Evolutionary conservation across 2,329 filamentous ascomycete species (phyloP).

Genomic region (Phaeophleospora eucalypticola): DNA sequence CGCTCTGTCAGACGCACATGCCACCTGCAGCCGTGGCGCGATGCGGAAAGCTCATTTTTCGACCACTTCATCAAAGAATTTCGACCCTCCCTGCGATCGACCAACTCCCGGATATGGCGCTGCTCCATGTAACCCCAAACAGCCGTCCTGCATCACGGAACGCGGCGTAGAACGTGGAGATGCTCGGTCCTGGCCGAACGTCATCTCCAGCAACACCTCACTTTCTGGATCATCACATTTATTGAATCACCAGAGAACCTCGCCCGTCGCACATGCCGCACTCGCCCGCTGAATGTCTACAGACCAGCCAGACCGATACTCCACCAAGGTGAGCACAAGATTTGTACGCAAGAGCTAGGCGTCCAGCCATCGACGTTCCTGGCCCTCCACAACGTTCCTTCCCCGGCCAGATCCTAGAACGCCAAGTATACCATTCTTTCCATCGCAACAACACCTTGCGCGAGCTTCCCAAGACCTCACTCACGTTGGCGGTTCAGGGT

Average conservation of each 20-base stretch:
- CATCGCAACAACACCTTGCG: background rate
- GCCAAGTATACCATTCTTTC: background rate
- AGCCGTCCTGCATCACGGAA: conserved; percentile 19
- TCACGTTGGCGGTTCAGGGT: background rate
- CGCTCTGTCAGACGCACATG: conserved; percentile 14
- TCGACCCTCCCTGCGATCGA: conserved; percentile 12
- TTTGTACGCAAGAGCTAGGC: too few species aligned
- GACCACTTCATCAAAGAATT: conserved; percentile 9
- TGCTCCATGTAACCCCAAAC: conserved; percentile 18
- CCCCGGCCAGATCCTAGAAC: background rate
- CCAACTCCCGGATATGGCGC: conserved; percentile 21
- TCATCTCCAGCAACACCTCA: conserved; percentile 15
- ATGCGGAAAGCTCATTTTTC: conserved; percentile 18
- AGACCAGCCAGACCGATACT: too few species aligned
- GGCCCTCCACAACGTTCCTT: too few species aligned
- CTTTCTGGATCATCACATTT: conserved; percentile 14
- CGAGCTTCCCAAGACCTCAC: background rate
- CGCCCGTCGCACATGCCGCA: conserved; percentile 12
- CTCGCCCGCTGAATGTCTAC: conserved; percentile 7
- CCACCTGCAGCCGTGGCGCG: conserved; percentile 22
- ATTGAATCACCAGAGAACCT: conserved; percentile 9
- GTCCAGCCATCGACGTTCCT: too few species aligned
- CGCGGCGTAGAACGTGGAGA: conserved; percentile 21
- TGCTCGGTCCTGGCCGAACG: conserved; percentile 21
- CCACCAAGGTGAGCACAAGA: too few species aligned